Evolutionary conservation across 768 basidiomycete species (phyloP), one percentile per base, ranked within the genome.

Genomic region (Suillus decipiens): DNA sequence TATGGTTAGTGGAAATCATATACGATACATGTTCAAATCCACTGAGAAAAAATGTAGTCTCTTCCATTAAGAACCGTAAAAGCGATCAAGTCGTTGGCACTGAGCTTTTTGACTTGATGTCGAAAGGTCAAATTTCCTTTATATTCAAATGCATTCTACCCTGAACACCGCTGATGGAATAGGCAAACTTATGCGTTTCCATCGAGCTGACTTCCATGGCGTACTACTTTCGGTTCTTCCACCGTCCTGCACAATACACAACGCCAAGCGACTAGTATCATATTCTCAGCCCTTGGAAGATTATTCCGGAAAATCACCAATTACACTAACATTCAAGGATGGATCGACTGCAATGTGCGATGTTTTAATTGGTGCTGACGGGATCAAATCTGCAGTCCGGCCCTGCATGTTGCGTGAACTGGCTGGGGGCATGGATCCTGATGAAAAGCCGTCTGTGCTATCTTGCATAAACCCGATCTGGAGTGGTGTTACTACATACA

Each of bases 281-380:
- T 90, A 87, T 69, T 72, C 67, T 5, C 85, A 87, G 65, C 76
- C 73, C 36, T 53, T 53, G 31, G 28, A 33, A 33, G 78, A 78
- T 2, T 71, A 75, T 22, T 24, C 63, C 7, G n/a, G 4, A 19
- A 63, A 34, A 22, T 64, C 67, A 14, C 64, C 64, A 0, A 79
- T 87, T 66, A 78, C 73, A 33, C 76, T 92, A 63, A 68, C 77
- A 24, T 92, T 91, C 70, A 76, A 84, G 65, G 90, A 91, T 68
- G 88, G 86, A 43, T 78, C 86, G 12, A 80, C 75, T 17, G 78
- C 85, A 5, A 76, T 78, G 22, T 90, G 87, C 69, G 89, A 91
- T 70, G 71, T 90, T 12, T 81, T 92, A 28, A 73, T 90, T 60
- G 89, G 88, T 47, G 88, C 87, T 22, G 89, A 90, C 65, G 88